Evolutionary conservation across 1,284 basidiomycete genomes (phyloP).

Genomic region (Schizophyllum amplum): DNA sequence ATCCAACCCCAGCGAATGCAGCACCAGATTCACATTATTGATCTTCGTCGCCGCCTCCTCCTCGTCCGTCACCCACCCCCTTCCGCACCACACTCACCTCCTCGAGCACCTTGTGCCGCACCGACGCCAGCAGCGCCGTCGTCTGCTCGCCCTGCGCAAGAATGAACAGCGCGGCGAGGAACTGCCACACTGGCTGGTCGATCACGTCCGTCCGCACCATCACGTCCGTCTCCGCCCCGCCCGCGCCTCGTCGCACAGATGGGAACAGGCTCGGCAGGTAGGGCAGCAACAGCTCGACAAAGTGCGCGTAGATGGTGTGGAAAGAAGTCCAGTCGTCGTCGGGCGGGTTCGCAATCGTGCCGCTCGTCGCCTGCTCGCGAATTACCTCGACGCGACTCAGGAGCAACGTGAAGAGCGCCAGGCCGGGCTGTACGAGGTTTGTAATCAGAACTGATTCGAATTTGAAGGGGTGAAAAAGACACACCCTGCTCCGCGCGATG

Average conservation of each 20-base stretch:
- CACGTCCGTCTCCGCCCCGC: conserved; percentile 34
- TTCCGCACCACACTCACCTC: conserved; percentile 53
- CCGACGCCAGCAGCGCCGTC: conserved; percentile 74
- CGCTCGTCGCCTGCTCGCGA: conserved; percentile 60
- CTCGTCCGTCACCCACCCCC: conserved; percentile 57
- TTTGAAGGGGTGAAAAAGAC: conserved; percentile 18
- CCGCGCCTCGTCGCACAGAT: conserved; percentile 59
- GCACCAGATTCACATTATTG: conserved; percentile 79
- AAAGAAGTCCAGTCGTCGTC: conserved; percentile 69
- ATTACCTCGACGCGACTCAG: conserved; percentile 89
- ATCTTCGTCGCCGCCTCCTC: conserved; percentile 61
- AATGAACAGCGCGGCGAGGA: conserved; percentile 83
- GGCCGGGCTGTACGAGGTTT: conserved; percentile 62
- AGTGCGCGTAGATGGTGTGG: conserved; percentile 74
- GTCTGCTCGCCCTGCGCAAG: conserved; percentile 82
- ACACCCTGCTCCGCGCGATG: conserved; percentile 71
- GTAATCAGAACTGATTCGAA: neutral
- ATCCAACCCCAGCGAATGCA: conserved; percentile 80
- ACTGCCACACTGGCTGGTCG: conserved; percentile 91
- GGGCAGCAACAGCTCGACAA: conserved; percentile 74
- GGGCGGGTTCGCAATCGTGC: conserved; percentile 53
- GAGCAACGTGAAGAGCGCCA: conserved; percentile 89
- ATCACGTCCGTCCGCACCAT: conserved; percentile 58
- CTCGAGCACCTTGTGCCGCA: conserved; percentile 90
- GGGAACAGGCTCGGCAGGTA: conserved; percentile 83